Base-by-base conservation (phyloP, 495 filamentous ascomycete species). In the Lasiosphaeria hispida region DNA sequence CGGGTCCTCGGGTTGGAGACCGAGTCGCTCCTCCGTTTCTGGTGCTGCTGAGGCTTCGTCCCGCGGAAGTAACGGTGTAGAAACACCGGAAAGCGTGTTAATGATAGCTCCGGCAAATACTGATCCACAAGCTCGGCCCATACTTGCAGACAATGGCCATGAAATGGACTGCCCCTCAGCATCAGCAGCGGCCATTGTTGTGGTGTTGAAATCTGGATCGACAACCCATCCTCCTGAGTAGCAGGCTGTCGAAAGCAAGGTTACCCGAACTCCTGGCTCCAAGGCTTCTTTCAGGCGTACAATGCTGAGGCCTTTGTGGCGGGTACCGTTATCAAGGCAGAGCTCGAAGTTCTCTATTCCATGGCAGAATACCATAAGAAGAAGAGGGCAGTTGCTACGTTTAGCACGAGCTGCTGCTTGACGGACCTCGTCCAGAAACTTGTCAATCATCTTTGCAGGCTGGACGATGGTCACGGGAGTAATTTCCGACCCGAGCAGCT, bases 401-500 rank as follows among this genome's bases (percentile, higher is more conserved):
- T 55, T 43, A 40, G 52, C 52, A 13, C 38, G 40, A 14, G 18
- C 15, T 4, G 52, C 5, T 4, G 52, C 52, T 14, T 55, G 33
- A 8, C 7, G 7, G 18, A 55, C 52, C 19, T 43, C 39, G 17
- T 55, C 23, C 18, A 55, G 19, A 45, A 55, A 55, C n/a, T n/a
- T n/a, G n/a, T n/a, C n/a, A n/a, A n/a, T n/a, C n/a, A n/a, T n/a
- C n/a, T n/a, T n/a, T n/a, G 52, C 38, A 10, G 52, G 40, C 35
- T 3, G 5, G n/a, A 55, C 52, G 39, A 55, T 23, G 3, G 40
- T 55, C 3, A 55, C 52, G 10, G 52, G 52, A 14, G 19, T 55
- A 40, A 53, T 53, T n/a, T 53, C 49, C 7, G 49, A 39, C 23
- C 23, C n/a, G 49, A 53, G 49, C 39, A 53, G 34, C 34, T 53